Conservation (phyloP, 768 basidiomycete genomes). For the Phylloporus scabripes region DNA sequence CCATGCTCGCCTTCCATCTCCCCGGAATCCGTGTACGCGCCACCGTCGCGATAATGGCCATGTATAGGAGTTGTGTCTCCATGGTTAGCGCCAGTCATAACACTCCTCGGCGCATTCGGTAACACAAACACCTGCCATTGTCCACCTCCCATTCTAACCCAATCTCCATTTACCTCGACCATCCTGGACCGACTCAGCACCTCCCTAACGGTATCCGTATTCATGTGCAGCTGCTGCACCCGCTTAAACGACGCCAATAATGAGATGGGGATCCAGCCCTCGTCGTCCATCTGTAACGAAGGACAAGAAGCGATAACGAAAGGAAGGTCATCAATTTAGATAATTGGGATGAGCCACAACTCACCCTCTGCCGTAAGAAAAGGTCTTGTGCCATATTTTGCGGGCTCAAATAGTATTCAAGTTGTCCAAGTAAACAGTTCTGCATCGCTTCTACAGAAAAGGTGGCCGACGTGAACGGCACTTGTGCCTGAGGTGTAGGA, state of each 20-base stretch:
- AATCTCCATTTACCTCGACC: slow-evolving; percentile 64
- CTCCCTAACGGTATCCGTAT: slow-evolving; percentile 58
- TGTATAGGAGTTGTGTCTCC: background rate
- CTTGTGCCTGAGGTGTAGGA: slow-evolving; percentile 17
- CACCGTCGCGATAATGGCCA: background rate
- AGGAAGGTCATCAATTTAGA: background rate
- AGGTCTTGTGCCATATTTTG: slow-evolving; percentile 89
- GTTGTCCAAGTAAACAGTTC: slow-evolving; percentile 69
- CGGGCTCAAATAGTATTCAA: slow-evolving; percentile 89
- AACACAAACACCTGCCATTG: slow-evolving; percentile 59
- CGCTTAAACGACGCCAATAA: slow-evolving; percentile 88
- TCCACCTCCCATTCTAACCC: slow-evolving; percentile 58
- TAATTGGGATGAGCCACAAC: slow-evolving; percentile 22
- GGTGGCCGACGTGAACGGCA: slow-evolving; percentile 43
- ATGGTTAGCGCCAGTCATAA: slow-evolving; percentile 12
- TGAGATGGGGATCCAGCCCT: slow-evolving; percentile 80
- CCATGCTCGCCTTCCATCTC: slow-evolving; percentile 19
- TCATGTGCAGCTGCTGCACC: slow-evolving; percentile 59
- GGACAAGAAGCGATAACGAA: background rate
- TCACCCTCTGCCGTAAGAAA: slow-evolving; percentile 71
- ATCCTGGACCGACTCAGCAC: slow-evolving; percentile 60
- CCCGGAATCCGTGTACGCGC: slow-evolving; percentile 3
- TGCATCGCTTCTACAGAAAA: slow-evolving; percentile 63
- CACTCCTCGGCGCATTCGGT: slow-evolving; percentile 51
- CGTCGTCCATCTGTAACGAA: slow-evolving; percentile 70